phyloP scores from a whole-genome alignment of 345 rosid genomes.

The Lepidium didymum region DNA sequence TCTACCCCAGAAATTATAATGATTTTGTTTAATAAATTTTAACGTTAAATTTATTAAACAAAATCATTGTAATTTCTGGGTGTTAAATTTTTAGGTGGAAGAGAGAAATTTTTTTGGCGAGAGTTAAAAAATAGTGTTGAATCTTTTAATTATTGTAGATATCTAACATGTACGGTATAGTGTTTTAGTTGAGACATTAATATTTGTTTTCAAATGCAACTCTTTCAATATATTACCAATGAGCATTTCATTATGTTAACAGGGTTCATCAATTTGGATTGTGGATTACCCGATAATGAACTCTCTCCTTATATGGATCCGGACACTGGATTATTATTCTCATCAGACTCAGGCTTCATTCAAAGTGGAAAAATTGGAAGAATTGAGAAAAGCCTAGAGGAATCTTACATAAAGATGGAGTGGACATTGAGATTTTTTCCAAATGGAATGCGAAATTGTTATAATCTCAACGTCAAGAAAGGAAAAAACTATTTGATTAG shows the following conservation, averaged over 20 bases:
- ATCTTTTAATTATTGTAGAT: too few species aligned
- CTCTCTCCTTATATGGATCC: not conserved
- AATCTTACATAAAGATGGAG: not conserved
- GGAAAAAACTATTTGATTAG: slow-evolving; percentile 27
- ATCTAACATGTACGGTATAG: too few species aligned
- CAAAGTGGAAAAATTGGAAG: not conserved
- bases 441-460: slow-evolving; percentile 31
- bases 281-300: slow-evolving; percentile 16
- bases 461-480: slow-evolving; percentile 6
- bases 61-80: too few species aligned
- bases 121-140: too few species aligned
- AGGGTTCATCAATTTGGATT: slow-evolving; percentile 37
- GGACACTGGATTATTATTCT: not conserved
- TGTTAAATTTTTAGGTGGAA: too few species aligned
- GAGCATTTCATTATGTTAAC: not conserved
- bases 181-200: too few species aligned
- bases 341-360: slow-evolving; percentile 22
- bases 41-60: too few species aligned
- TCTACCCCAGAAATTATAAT: too few species aligned
- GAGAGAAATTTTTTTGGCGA: too few species aligned
- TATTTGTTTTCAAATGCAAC: too few species aligned
- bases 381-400: not conserved
- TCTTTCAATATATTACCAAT: too few species aligned
- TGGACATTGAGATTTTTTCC: slow-evolving; percentile 29
- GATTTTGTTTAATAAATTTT: too few species aligned